Evolutionary conservation across 2,329 filamentous ascomycete genomes (phyloP).

Genomic region (Beauveria caledonica): DNA sequence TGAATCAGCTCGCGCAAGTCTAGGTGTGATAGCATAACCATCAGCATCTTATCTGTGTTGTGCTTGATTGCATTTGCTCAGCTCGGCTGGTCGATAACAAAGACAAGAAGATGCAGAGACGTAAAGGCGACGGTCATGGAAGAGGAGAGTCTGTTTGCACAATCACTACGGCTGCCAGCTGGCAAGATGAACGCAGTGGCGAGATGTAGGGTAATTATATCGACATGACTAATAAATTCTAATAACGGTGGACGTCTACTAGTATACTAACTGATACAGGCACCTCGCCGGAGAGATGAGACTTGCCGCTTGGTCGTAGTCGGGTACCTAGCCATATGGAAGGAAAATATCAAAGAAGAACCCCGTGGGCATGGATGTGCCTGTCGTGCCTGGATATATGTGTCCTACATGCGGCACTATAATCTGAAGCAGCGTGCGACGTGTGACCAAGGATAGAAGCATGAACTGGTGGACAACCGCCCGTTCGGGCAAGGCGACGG

Average conservation of each 20-base stretch:
- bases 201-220: not conserved
- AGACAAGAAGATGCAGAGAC: not conserved
- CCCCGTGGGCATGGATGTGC: no score
- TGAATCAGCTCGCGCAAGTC: not conserved
- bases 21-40: no score
- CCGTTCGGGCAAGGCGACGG: no score
- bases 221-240: not conserved
- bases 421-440: not conserved
- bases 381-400: no score
- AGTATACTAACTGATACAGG: not conserved
- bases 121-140: not conserved
- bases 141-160: not conserved
- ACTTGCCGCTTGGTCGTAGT: not conserved
- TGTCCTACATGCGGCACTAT: not conserved
- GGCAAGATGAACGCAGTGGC: not conserved
- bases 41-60: no score
- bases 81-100: not conserved
- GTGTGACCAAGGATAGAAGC: not conserved
- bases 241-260: not conserved
- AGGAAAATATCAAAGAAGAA: no score
- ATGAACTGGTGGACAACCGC: not conserved
- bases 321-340: no score
- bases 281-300: not conserved
- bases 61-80: no score
- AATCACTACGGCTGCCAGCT: not conserved